phyloP scores from a whole-genome alignment of 2,329 filamentous ascomycete species.

The Rutstroemia sp. region DNA sequence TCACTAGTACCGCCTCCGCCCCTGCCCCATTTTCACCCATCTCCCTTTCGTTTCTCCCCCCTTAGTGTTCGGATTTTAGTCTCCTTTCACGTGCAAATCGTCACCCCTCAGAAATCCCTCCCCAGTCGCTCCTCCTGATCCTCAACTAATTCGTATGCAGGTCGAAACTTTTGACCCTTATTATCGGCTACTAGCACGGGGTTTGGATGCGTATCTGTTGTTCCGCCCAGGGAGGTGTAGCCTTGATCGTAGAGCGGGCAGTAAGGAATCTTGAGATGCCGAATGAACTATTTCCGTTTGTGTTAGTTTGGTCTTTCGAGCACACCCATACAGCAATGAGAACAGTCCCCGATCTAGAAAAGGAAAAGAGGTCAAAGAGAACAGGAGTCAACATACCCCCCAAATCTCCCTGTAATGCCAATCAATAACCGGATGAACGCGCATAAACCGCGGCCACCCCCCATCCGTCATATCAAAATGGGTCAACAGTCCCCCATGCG shows the following conservation, averaged over 20 bases:
- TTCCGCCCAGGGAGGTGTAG: constrained; percentile 89
- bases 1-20: neutral
- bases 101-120: constrained; percentile 43
- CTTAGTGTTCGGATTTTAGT: neutral
- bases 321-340: neutral
- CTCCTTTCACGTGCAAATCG: neutral
- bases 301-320: neutral
- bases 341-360: neutral
- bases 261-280: constrained; percentile 72
- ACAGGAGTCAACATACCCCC: constrained; percentile 54
- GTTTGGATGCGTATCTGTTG: constrained; percentile 82
- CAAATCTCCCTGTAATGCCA: constrained; percentile 97
- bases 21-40: neutral
- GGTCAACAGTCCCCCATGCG: constrained; percentile 70
- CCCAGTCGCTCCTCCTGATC: constrained; percentile 76
- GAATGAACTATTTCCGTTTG: constrained; percentile 55
- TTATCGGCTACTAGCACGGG: constrained; percentile 51
- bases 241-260: constrained; percentile 82
- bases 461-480: constrained; percentile 83
- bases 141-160: constrained; percentile 67
- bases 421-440: constrained; percentile 91
- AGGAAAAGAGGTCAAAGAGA: neutral
- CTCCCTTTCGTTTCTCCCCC: neutral
- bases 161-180: constrained; percentile 46
- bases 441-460: constrained; percentile 88